Evolutionary conservation across 2,329 filamentous ascomycete species (phyloP), one percentile per base, ranked within the genome.

Genomic region (Fragosphaeria purpurea): DNA sequence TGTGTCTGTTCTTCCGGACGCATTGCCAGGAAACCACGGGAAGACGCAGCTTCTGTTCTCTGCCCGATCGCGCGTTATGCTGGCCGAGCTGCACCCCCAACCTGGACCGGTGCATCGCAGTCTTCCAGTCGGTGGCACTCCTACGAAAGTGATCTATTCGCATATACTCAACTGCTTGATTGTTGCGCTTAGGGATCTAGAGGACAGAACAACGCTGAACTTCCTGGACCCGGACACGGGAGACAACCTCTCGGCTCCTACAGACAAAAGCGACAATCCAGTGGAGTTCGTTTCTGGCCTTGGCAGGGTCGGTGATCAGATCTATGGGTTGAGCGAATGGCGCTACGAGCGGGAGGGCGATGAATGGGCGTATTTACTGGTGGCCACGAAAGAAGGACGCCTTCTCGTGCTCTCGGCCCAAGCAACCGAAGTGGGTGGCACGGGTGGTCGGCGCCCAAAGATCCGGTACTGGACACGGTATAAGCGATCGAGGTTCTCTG

Each of bases 281-380:
- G 62, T 71, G 0, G 65, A 73, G 1, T 77, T 74, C 51, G 75
- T 83, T 34, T 72, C 70, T 12, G 75, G 75, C 4, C 67, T 88
- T 12, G 77, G 77, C 1, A 72, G 76, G 43, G 55, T 65, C 1
- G 75, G 76, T 1, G 81, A 85, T 55, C 72, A 71, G 40, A 75
- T 89, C 1, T 70, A 78, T 42, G 72, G 77, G 1, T 63, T 89
- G 7, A 63, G 75, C 1, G 80, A 86, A 54, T 89, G 85, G 85
- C 62, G 70, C 5, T 80, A 77, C 54, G 65, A 69, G 35, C 76
- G 77, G 50, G 71, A 77, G 39, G 71, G 70, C n/a, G 77, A 75
- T 50, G 72, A 66, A 0, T 85, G 83, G 63, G 72, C 76, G 2
- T 84, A 81, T 59, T 69, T 88, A 35, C 70, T 87, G 11, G 73